Base-by-base conservation (phyloP, 169 alveolate genomes). In the Plasmodium chabaudi region DNA sequence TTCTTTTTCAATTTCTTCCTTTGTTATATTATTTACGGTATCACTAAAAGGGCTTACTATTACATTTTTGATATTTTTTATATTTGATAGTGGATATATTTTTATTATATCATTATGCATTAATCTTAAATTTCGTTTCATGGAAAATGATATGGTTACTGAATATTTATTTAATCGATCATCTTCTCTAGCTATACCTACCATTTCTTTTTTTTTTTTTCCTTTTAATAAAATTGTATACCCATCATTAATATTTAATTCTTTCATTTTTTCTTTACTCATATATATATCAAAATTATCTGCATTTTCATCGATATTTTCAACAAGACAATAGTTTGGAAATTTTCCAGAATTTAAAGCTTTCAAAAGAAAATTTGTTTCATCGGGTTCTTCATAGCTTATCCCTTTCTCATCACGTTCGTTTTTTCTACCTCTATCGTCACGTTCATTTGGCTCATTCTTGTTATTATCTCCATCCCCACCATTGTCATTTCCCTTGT, bases 51-150 rank as follows among this genome's bases (percentile, higher is more conserved):
- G 89, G 6, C 89, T 79, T 53, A 79, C 1, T n/a, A 79, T 25
- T 15, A 79, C 82, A 10, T 13, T 79, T 51, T 51, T 13, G 39
- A 79, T 65, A 34, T 55, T 25, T 21, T 57, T 49, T 34, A 55
- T 70, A 42, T 79, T 79, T 34, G 67, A 2, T 17, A 65, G 12
- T 17, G 89, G 82, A 44, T 65, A 56, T 21, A 79, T 79, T 44
- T 79, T 79, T 4, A 79, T 39, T 15, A 79, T 64, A 53, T 79
- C 89, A 46, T 79, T 79, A 42, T 64, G 89, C 89, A 79, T 79
- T 7, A 79, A 60, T 65, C 82, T 46, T 23, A 79, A 44, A 34
- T 79, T 79, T 34, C 67, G 65, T 67, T 79, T 79, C 79, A 79
- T 79, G 9, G 89, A 61, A 53, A 65, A 65, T 25, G 89, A 79